Conservation (phyloP, 2,329 filamentous ascomycete species). For the Colletotrichum melonis region DNA sequence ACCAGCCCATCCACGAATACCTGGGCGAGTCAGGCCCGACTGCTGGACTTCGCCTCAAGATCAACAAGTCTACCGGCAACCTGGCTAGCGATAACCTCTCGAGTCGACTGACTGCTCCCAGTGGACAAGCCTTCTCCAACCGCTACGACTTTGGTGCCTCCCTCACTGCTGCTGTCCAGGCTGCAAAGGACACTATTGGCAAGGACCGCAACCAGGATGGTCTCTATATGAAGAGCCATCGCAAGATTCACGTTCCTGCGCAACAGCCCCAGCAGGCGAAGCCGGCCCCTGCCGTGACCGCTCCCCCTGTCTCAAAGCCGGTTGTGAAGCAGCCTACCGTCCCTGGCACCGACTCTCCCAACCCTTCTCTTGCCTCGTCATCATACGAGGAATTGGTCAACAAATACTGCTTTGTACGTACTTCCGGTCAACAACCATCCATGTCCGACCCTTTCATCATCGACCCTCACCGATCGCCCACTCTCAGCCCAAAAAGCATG, state of each 20-base stretch:
- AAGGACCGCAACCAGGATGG: constrained; percentile 63
- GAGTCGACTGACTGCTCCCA: constrained; percentile 63
- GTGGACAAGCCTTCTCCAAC: constrained; percentile 84
- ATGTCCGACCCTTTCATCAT: constrained; percentile 31
- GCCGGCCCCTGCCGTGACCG: constrained; percentile 2
- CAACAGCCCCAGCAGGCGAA: constrained; percentile 33
- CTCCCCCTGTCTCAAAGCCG: constrained; percentile 25
- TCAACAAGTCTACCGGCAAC: constrained; percentile 72
- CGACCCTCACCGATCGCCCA: constrained; percentile 32
- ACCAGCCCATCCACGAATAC: constrained; percentile 70
- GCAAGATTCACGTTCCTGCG: constrained; percentile 46
- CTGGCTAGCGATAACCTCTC: constrained; percentile 72
- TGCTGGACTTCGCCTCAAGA: constrained; percentile 74
- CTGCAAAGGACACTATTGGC: constrained; percentile 72
- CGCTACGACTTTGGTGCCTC: constrained; percentile 98
- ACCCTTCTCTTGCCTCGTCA: constrained; percentile 77
- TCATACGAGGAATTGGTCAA: constrained; percentile 97
- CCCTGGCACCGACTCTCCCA: constrained; percentile 62
- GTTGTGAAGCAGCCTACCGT: constrained; percentile 39
- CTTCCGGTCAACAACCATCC: constrained; percentile 52
- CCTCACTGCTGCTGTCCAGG: constrained; percentile 82
- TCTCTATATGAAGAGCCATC: constrained; percentile 66
- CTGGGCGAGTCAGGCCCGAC: constrained; percentile 70
- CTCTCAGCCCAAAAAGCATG: constrained; percentile 39
- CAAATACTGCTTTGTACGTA: constrained; percentile 99